Base-by-base conservation (phyloP, 768 basidiomycete species). In the Tricholoma matsutake region DNA sequence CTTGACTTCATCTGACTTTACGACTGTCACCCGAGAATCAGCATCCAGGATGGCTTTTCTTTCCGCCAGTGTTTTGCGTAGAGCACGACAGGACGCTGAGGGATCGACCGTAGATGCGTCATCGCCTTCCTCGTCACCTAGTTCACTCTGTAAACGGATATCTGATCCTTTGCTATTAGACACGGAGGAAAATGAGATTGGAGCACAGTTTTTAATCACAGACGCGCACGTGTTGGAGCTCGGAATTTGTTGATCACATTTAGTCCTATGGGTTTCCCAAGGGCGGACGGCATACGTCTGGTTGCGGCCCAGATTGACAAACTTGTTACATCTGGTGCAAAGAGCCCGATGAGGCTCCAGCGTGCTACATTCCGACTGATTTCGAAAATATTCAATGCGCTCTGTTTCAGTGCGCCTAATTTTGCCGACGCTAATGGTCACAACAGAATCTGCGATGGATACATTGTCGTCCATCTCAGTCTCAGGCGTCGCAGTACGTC, bases 301-400 rank as follows among this genome's bases (percentile, higher is more conserved):
- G 64, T 73, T 81, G n/a, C 76, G 75, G 55, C 86, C 83, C 18
- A 91, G 78, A 41, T 78, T 76, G 16, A 89, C 79, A 72, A 79
- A 79, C 61, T 82, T 81, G 41, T 81, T 72, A 68, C 89, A 91
- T 34, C 81, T 74, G 18, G 72, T 79, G 66, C 89, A 91, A 56
- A 79, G 77, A n/a, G 80, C 86, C 8, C 80, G 78, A 71, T 83
- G 80, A 1, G 82, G 78, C 60, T 87, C 86, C 51, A 87, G 70
- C 8, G 78, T 76, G 29, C 79, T 79, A 61, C 86, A 86, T 53
- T 84, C 79, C 5, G 84, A 75, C 64, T 90, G 83, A 61, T 86
- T 83, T 62, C 81, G 80, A 70, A 87, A 84, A 70, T 86, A 86
- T 66, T 85, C 78, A 37, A 84, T 79, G 29, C 89, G 84, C 64